Evolutionary conservation across 306 rosid species (phyloP), one percentile per base, ranked within the genome.

Genomic region (Vigna reflexopilosa): DNA sequence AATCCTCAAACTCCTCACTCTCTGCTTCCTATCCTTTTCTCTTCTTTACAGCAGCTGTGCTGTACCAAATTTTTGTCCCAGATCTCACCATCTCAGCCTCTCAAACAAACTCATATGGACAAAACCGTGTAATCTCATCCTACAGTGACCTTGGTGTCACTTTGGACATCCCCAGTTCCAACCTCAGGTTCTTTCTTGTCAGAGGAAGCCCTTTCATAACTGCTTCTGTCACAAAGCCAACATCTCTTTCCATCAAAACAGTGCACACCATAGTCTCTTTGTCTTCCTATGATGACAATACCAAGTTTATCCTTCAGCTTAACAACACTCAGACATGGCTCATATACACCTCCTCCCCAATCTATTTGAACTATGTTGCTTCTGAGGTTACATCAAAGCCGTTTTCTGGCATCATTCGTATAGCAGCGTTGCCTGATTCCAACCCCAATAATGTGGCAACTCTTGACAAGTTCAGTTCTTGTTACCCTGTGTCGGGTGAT

Each of bases 161-260:
- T 20, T 75, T 92, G 63, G 95, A 90, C 48, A 57, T 84, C 14
- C 95, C 97, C 6, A 76, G 86, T n/a, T 77, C 86, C 51, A 87
- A 88, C 74, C 88, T 92, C 5, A 77, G 86, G 0, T 87, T 87
- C 84, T 87, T 85, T 9, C 95, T 90, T 40, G 95, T 86, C 10
- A 88, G 94, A 15, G 97, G 97, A 30, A 92, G 90, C 76, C 97
- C 97, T 4, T 92, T 69, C 67, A n/a, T 92, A 14, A 92, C 95
- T 0, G 70, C 85, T 30, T 32, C 87, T 40, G 88, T 84, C 34
- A 74, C 81, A 15, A 45, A 50, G 6, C 61, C 49, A 24, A 77
- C 90, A 4, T 7, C 55, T 2, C 59, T 92, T 61, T 82, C 88
- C 26, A 84, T 92, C 63, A 50, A 38, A 22, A 76, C 73, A 7